Evolutionary conservation across 1,284 basidiomycete genomes (phyloP).

Genomic region (Moesziomyces globuligerus): DNA sequence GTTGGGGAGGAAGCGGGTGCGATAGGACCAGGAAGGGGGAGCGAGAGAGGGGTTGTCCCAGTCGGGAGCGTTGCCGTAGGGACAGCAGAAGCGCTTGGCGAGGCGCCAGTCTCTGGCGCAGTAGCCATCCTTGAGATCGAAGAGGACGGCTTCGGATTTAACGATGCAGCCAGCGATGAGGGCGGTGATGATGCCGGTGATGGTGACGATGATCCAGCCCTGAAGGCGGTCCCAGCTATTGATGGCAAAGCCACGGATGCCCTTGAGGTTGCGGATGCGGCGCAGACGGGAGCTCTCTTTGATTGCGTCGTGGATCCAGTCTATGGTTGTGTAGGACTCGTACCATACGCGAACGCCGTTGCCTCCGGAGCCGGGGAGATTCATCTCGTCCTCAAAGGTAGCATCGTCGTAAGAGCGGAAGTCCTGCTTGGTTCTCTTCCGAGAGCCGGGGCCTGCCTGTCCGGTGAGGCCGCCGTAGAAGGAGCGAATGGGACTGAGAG

Average conservation of each 20-base stretch:
- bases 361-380: conserved; percentile 30
- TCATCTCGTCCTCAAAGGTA: conserved; percentile 47
- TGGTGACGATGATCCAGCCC: conserved; percentile 85
- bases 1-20: conserved; percentile 31
- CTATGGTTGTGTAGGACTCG: conserved; percentile 62
- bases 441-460: conserved; percentile 11
- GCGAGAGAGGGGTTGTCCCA: conserved; percentile 38
- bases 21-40: conserved; percentile 27
- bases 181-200: conserved; percentile 69
- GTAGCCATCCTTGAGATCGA: conserved; percentile 91
- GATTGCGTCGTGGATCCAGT: conserved; percentile 69
- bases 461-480: conserved; percentile 28
- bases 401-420: conserved; percentile 44
- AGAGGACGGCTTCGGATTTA: conserved; percentile 87
- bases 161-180: conserved; percentile 84
- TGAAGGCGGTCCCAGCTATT: conserved; percentile 82
- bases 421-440: conserved; percentile 21
- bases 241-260: conserved; percentile 76
- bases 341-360: conserved; percentile 62
- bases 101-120: conserved; percentile 79
- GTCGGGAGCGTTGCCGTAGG: conserved; percentile 41
- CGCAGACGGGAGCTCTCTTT: conserved; percentile 67
- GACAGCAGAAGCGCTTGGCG: conserved; percentile 84
- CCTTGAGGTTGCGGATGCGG: conserved; percentile 60
- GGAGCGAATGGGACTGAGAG: conserved; percentile 36